These are phyloP conservation scores for Ormosia emarginata DNA, from an alignment of 306 rosid genomes.

Conservation along the genomic window DNA sequence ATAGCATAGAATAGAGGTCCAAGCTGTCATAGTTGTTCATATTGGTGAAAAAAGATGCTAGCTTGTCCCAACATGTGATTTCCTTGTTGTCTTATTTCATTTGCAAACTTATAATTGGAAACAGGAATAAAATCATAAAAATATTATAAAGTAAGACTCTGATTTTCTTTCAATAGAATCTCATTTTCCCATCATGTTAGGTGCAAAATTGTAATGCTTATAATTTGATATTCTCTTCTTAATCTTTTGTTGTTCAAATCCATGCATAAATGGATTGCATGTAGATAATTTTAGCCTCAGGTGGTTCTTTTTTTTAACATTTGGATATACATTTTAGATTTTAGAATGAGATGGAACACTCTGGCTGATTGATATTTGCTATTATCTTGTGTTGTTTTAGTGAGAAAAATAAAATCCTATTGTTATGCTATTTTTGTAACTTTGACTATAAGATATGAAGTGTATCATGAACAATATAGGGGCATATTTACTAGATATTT, in stretches of 20 bases:
- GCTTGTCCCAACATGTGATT: not conserved
- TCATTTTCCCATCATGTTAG: not conserved
- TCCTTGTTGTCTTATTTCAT: not conserved
- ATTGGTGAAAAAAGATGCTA: not conserved
- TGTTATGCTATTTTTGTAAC: not conserved
- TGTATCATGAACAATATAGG: not conserved
- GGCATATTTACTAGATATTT: not conserved
- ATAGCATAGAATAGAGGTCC: not conserved
- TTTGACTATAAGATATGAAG: not conserved
- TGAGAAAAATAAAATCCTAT: not conserved
- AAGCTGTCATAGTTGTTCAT: not conserved
- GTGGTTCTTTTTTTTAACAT: not conserved
- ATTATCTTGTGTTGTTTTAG: not conserved
- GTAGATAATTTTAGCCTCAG: not conserved
- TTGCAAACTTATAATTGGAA: not conserved
- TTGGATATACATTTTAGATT: not conserved
- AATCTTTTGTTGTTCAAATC: not conserved
- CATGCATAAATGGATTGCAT: not conserved
- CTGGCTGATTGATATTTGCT: not conserved
- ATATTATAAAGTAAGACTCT: not conserved
- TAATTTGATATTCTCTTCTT: not conserved
- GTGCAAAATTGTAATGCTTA: not conserved
- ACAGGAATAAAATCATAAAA: not conserved
- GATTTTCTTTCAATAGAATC: not conserved
- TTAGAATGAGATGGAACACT: not conserved